Percentiles rank a stretch among this genome's conserved stretches.
phyloP scores from a whole-genome alignment of 345 rosid genomes.

The Pugionium cornutum region DNA sequence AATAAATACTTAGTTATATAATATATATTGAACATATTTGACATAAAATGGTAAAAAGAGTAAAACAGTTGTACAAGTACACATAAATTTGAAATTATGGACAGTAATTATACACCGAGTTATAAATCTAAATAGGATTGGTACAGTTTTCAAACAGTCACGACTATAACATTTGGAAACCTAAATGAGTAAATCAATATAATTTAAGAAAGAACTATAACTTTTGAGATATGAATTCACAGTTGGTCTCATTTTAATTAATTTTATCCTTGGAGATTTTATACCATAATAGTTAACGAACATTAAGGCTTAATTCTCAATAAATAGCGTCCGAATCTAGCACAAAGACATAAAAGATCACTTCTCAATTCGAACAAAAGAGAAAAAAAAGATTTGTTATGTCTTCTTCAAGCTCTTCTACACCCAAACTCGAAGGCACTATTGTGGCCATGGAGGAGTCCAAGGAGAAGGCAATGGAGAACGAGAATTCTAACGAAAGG shows the following conservation, averaged over 20 bases:
- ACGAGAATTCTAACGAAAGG: not conserved
- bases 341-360: constrained; percentile 33
- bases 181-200: not conserved
- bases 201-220: constrained; percentile 29
- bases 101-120: too few species aligned
- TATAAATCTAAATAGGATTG: too few species aligned
- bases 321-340: constrained; percentile 30
- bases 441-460: not conserved
- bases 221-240: constrained; percentile 13
- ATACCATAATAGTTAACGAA: constrained; percentile 31
- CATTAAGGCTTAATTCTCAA: constrained; percentile 21
- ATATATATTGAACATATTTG: too few species aligned
- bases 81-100: too few species aligned
- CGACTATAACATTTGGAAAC: too few species aligned
- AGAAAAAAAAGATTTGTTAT: constrained; percentile 19
- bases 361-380: constrained; percentile 15
- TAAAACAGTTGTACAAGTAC: too few species aligned
- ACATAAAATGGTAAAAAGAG: too few species aligned
- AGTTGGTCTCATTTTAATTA: constrained; percentile 19
- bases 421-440: not conserved
- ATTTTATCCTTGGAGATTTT: constrained; percentile 21
- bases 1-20: too few species aligned
- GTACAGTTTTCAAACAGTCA: too few species aligned
- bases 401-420: constrained; percentile 33
- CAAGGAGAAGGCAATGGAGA: constrained; percentile 6